Evolutionary conservation across 805 yeast genomes (phyloP).

Genomic region (Crinitomyces ghanaensis): DNA sequence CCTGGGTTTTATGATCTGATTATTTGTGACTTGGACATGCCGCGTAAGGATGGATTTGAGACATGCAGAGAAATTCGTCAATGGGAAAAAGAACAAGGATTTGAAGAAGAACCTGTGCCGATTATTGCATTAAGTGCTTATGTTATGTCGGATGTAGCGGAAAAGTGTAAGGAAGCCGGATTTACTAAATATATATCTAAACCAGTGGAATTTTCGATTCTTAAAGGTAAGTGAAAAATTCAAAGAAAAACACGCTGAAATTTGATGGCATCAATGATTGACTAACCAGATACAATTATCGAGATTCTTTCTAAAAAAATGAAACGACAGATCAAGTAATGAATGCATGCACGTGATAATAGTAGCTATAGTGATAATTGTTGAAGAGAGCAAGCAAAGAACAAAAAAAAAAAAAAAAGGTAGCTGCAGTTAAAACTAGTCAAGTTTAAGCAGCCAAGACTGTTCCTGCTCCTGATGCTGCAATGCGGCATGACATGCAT

Average conservation of each 20-base stretch:
- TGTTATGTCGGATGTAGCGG: conserved; percentile 25
- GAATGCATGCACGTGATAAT: no score
- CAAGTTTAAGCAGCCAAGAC: no score
- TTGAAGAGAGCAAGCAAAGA: no score
- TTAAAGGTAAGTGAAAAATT: conserved; percentile 15
- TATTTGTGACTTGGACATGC: conserved; percentile 27
- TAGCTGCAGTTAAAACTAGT: no score
- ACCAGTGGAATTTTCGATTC: conserved; percentile 22
- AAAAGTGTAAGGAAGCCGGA: conserved; percentile 21
- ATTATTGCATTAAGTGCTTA: conserved; percentile 27
- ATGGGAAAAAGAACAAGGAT: conserved; percentile 18
- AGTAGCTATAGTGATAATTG: no score
- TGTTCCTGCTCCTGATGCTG: no score
- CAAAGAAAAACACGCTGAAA: not conserved
- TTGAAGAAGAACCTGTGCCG: conserved; percentile 15
- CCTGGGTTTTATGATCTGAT: conserved; percentile 20
- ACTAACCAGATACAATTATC: conserved; percentile 9
- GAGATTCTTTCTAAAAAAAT: conserved; percentile 8
- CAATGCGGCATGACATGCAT: no score
- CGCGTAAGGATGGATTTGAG: conserved; percentile 26
- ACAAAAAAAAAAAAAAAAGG: no score
- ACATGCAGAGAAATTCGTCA: conserved; percentile 24
- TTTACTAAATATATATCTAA: conserved; percentile 24
- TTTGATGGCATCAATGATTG: no score
- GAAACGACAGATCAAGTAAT: no score